phyloP scores from a whole-genome alignment of 164 flowering plant species.

The Berberis vulgaris region DNA sequence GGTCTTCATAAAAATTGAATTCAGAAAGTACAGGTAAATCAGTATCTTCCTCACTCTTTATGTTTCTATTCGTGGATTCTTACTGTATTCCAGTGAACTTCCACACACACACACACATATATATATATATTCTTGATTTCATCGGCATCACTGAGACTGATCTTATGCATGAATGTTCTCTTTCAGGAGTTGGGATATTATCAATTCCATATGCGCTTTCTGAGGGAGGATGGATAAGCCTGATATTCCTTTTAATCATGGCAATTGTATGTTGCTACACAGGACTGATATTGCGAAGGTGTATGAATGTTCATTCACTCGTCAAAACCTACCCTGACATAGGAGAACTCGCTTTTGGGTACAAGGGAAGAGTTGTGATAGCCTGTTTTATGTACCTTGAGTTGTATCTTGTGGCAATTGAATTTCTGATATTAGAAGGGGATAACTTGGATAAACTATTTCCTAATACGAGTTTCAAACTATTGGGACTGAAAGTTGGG shows the following conservation, averaged over 20 bases:
- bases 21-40: background rate
- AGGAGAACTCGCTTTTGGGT: constrained; percentile 66
- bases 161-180: background rate
- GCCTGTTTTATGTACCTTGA: constrained; percentile 48
- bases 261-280: constrained; percentile 49
- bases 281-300: constrained; percentile 39
- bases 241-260: constrained; percentile 30
- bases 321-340: constrained; percentile 56
- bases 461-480: constrained; percentile 23
- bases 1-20: too few species aligned
- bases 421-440: constrained; percentile 73
- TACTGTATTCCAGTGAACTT: background rate
- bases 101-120: background rate
- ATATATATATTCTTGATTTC: background rate
- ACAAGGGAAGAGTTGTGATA: constrained; percentile 37
- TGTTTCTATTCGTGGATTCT: background rate
- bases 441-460: constrained; percentile 61
- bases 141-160: background rate
- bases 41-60: background rate
- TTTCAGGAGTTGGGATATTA: constrained; percentile 62
- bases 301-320: constrained; percentile 35
- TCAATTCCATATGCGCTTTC: constrained; percentile 67
- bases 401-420: constrained; percentile 57
- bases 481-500: constrained; percentile 6
- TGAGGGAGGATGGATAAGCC: constrained; percentile 60